Evolutionary conservation across 495 filamentous ascomycete genomes (phyloP).

Genomic region (Pseudomonodictys pantanalensis): DNA sequence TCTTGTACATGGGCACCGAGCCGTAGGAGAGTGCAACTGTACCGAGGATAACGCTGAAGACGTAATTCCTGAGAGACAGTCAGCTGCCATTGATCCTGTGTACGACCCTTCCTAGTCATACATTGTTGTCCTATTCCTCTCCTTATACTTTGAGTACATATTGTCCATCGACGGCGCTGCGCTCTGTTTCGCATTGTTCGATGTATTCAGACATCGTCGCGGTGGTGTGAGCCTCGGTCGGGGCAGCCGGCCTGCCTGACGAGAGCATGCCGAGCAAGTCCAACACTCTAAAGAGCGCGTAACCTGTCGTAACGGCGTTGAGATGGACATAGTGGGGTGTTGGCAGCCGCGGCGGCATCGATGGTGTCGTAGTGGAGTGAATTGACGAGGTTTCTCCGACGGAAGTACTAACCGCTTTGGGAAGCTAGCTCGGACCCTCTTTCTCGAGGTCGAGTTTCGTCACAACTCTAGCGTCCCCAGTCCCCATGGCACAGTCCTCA

Average conservation of each 20-base stretch:
- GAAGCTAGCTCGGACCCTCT: conserved; percentile 5
- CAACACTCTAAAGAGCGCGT: conserved; percentile 12
- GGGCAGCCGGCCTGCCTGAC: neutral
- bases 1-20: conserved; percentile 96
- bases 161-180: conserved; percentile 52
- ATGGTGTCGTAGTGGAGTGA: too few relatives aligned
- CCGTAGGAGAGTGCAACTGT: conserved; percentile 92
- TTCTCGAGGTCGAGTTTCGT: neutral
- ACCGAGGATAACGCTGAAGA: conserved; percentile 78
- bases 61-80: conserved; percentile 66
- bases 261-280: conserved; percentile 31
- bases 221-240: neutral
- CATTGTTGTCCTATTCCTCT: conserved; percentile 59
- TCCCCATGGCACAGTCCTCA: too few relatives aligned
- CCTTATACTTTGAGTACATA: conserved; percentile 53
- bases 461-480: neutral
- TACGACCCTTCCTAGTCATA: conserved; percentile 39
- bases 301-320: conserved; percentile 4
- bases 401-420: conserved; percentile 23
- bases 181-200: conserved; percentile 25
- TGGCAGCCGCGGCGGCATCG: too few relatives aligned
- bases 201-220: conserved; percentile 35
- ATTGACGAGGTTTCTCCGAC: conserved; percentile 19
- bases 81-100: neutral
- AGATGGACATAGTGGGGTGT: conserved; percentile 17